Evolutionary conservation across 1,284 basidiomycete species (phyloP).

Genomic region (Ustilago shanxiensis): DNA sequence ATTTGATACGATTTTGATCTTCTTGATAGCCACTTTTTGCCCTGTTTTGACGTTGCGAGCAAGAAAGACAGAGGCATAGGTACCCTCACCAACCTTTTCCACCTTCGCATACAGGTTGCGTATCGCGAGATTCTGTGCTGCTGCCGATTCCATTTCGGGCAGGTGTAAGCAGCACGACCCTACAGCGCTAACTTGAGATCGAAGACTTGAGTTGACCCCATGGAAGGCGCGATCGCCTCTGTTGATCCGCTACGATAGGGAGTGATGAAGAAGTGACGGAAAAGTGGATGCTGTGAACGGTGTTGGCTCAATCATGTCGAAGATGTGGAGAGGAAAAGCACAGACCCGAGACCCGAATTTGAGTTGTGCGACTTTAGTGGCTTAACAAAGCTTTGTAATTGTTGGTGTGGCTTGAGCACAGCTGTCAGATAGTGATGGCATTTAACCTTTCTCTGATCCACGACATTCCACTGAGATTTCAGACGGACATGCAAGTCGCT

Average conservation of each 20-base stretch:
- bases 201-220: not conserved
- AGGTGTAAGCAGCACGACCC: slow-evolving; percentile 6
- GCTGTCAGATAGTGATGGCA: no score
- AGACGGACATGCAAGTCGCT: no score
- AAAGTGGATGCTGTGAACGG: not conserved
- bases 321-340: not conserved
- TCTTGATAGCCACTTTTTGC: slow-evolving; percentile 93
- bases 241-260: not conserved
- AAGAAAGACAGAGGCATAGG: slow-evolving; percentile 90
- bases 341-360: not conserved
- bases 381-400: not conserved
- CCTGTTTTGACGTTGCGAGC: slow-evolving; percentile 76
- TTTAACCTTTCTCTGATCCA: no score
- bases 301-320: not conserved
- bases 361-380: not conserved
- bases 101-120: slow-evolving; percentile 56
- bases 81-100: slow-evolving; percentile 82
- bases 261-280: not conserved
- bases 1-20: slow-evolving; percentile 76
- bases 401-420: no score
- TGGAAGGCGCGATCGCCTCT: slow-evolving; percentile 3
- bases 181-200: not conserved
- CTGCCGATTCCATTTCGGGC: slow-evolving; percentile 63
- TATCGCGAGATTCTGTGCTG: slow-evolving; percentile 55
- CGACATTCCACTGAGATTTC: no score